Evolutionary conservation across 2,329 filamentous ascomycete species (phyloP).

Genomic region (Shiraia sp.): DNA sequence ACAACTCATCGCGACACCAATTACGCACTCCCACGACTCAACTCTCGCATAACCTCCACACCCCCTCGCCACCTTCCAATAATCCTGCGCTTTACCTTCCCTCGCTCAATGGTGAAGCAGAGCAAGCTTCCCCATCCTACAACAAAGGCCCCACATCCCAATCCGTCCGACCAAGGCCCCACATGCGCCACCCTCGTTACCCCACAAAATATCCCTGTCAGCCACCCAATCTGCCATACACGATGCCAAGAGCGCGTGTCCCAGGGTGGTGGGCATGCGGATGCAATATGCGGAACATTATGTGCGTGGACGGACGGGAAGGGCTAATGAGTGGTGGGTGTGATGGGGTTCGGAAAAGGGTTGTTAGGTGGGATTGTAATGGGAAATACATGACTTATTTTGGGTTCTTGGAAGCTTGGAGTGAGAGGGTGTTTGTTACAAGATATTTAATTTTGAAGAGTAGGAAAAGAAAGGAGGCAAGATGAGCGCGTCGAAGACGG

Average conservation of each 20-base stretch:
- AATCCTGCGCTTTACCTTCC: too few species aligned
- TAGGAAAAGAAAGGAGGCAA: background rate
- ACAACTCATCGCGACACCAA: background rate
- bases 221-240: background rate
- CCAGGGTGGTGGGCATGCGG: slow-evolving; percentile 2
- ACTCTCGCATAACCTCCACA: background rate
- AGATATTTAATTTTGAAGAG: background rate
- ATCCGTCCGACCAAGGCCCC: background rate
- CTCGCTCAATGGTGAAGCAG: too few species aligned
- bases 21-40: too few species aligned
- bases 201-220: slow-evolving; percentile 3
- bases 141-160: slow-evolving; percentile 1
- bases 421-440: background rate
- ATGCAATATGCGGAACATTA: background rate
- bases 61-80: background rate
- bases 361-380: too few species aligned
- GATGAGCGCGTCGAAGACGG: slow-evolving; percentile 10
- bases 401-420: too few species aligned
- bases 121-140: too few species aligned
- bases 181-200: slow-evolving; percentile 1
- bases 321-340: slow-evolving; percentile 3
- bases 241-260: background rate
- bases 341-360: too few species aligned
- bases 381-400: too few species aligned
- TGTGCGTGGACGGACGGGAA: background rate